A percentile compares a stretch with the other conserved stretches of the same genome.
These are phyloP conservation scores for Rhynchosporium graminicola DNA, from an alignment of 2,329 filamentous ascomycete genomes.

Conservation along the genomic window DNA sequence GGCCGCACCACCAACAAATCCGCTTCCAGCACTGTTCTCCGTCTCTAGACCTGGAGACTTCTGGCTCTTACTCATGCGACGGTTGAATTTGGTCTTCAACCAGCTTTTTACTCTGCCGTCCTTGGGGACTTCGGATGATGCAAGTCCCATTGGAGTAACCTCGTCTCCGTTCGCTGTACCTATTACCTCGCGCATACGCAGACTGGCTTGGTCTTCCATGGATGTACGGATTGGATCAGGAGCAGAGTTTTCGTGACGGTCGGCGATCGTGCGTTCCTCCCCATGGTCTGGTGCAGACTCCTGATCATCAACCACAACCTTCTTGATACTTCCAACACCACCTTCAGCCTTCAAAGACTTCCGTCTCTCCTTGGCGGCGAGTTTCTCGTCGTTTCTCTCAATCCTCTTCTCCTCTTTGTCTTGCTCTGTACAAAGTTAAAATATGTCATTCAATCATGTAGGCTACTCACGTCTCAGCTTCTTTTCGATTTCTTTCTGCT, in stretches of 20 bases:
- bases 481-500: slow-evolving; percentile 54
- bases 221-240: slow-evolving; percentile 33
- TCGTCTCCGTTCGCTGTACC: slow-evolving; percentile 29
- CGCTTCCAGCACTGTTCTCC: slow-evolving; percentile 33
- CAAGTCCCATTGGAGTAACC: slow-evolving; percentile 28
- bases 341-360: slow-evolving; percentile 45
- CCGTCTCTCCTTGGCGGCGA: slow-evolving; percentile 52
- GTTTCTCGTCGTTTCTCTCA: slow-evolving; percentile 54
- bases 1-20: slow-evolving; percentile 54
- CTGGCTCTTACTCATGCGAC: slow-evolving; percentile 35
- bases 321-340: slow-evolving; percentile 11
- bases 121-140: slow-evolving; percentile 21
- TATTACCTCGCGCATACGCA: slow-evolving; percentile 32
- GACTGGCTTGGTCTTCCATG: slow-evolving; percentile 35
- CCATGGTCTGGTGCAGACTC: slow-evolving; percentile 12
- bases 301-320: neutral
- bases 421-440: slow-evolving; percentile 41
- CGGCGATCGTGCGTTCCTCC: slow-evolving; percentile 19
- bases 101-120: slow-evolving; percentile 47
- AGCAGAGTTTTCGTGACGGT: slow-evolving; percentile 23
- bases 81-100: slow-evolving; percentile 56
- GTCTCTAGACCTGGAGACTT: slow-evolving; percentile 23
- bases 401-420: slow-evolving; percentile 46
- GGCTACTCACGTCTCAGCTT: slow-evolving; percentile 58
- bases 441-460: neutral